A percentile compares a stretch with the other conserved stretches of the same genome.
Evolutionary conservation across 352 stramenopile genomes (phyloP).

Genomic region (Globisporangium cederbergense): DNA sequence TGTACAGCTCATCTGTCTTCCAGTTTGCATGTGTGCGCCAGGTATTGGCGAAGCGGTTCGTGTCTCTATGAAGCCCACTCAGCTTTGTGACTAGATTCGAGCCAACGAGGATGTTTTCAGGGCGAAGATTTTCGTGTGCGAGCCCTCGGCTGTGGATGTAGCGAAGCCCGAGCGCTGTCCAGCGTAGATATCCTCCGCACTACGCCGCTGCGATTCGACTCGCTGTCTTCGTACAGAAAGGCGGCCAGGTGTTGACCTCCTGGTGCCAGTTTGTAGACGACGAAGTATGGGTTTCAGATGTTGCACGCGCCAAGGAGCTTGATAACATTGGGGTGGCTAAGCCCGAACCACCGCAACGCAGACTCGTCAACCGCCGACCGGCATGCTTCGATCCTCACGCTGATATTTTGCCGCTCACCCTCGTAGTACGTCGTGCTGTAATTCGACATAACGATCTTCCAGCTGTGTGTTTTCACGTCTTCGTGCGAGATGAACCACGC

Average conservation of each 20-base stretch:
- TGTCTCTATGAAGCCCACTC: no score
- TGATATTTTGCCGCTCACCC: background rate
- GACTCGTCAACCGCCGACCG: background rate
- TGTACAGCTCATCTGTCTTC: no score
- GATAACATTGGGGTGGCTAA: slow-evolving; percentile 4
- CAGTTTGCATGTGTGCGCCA: no score
- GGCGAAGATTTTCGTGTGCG: background rate
- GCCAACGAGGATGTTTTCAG: background rate
- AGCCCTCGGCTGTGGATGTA: background rate
- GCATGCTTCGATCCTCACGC: background rate
- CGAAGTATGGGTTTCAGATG: background rate
- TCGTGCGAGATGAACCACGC: background rate
- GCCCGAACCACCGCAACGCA: background rate
- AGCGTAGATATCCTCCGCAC: slow-evolving; percentile 16
- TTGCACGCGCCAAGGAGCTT: slow-evolving; percentile 3
- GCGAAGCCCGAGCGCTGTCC: slow-evolving; percentile 20
- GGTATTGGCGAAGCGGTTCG: no score
- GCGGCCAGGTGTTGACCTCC: background rate
- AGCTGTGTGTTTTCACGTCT: background rate
- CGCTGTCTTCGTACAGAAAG: background rate
- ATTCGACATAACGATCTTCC: background rate
- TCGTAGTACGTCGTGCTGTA: background rate
- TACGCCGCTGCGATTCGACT: background rate
- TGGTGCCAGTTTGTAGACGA: background rate
- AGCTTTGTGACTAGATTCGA: no score